Conservation (phyloP, 2,329 filamentous ascomycete species). For the Colletotrichum sansevieriae region DNA sequence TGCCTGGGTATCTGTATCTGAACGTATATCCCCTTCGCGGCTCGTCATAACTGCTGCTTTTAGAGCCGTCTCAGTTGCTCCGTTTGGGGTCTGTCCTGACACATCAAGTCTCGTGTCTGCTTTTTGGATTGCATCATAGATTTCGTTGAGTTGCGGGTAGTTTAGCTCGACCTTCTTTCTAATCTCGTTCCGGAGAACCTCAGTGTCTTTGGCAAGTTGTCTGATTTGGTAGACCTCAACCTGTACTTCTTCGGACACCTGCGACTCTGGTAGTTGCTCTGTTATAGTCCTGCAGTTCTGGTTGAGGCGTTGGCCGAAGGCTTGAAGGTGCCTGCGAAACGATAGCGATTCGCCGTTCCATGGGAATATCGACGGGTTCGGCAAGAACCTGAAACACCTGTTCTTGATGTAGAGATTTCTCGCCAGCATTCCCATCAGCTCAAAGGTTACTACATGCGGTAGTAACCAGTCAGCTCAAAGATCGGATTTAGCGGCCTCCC, state of each 20-base stretch:
- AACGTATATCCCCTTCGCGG: slow-evolving; percentile 33
- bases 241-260: too few relatives aligned
- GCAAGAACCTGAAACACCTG: slow-evolving; percentile 55
- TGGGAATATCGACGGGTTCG: slow-evolving; percentile 62
- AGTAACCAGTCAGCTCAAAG: background rate
- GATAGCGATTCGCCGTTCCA: slow-evolving; percentile 66
- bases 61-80: background rate
- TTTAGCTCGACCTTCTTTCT: too few relatives aligned
- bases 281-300: slow-evolving; percentile 43
- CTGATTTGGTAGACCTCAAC: too few relatives aligned
- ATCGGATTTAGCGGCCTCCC: slow-evolving; percentile 27
- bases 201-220: too few relatives aligned
- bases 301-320: slow-evolving; percentile 51
- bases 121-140: too few relatives aligned
- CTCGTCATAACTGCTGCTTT: too few relatives aligned
- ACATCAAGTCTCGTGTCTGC: too few relatives aligned
- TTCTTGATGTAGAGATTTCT: slow-evolving; percentile 51
- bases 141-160: too few relatives aligned
- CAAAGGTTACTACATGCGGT: slow-evolving; percentile 50
- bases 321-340: slow-evolving; percentile 55
- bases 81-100: background rate
- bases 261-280: too few relatives aligned
- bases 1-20: slow-evolving; percentile 44
- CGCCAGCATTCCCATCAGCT: slow-evolving; percentile 57
- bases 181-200: too few relatives aligned